These are phyloP conservation scores for Closterium sp. DNA, from an alignment of 139 green algal species.

Conservation along the genomic window DNA sequence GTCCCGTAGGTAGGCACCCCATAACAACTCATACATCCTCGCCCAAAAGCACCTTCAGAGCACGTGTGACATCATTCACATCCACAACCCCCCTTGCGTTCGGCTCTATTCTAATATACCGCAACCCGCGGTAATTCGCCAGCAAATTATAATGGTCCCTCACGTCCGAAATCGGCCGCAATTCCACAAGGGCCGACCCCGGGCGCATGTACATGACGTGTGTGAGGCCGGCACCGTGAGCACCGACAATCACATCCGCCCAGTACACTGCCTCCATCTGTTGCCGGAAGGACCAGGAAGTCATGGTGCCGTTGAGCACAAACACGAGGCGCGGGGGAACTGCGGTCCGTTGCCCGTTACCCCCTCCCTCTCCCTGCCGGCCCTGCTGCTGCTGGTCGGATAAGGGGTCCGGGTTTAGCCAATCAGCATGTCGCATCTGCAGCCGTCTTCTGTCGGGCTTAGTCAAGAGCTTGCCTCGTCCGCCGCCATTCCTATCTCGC, in stretches of 20 bases:
- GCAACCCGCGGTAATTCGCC: neutral
- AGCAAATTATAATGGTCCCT: slow-evolving; percentile 22
- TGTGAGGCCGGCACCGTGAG: slow-evolving; percentile 33
- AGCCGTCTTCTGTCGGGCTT: neutral
- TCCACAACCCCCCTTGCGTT: neutral
- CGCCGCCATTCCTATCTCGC: neutral
- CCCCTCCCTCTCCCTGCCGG: neutral
- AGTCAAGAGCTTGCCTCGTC: neutral
- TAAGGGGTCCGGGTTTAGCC: neutral
- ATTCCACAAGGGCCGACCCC: slow-evolving; percentile 15
- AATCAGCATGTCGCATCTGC: neutral
- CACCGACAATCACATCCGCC: slow-evolving; percentile 31
- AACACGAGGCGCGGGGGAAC: neutral
- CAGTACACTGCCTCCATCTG: slow-evolving; percentile 16
- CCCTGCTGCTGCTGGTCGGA: neutral
- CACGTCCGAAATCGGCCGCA: neutral
- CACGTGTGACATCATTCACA: neutral
- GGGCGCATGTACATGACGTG: slow-evolving; percentile 26
- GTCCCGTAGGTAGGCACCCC: no score
- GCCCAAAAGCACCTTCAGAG: neutral
- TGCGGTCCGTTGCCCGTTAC: neutral
- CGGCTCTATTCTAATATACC: slow-evolving; percentile 8
- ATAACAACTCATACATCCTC: neutral
- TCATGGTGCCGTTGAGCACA: slow-evolving; percentile 28
- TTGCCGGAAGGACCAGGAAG: slow-evolving; percentile 1